Conservation (phyloP, 108 stramenopile genomes). For the Cyclostephanos invisitatus region DNA sequence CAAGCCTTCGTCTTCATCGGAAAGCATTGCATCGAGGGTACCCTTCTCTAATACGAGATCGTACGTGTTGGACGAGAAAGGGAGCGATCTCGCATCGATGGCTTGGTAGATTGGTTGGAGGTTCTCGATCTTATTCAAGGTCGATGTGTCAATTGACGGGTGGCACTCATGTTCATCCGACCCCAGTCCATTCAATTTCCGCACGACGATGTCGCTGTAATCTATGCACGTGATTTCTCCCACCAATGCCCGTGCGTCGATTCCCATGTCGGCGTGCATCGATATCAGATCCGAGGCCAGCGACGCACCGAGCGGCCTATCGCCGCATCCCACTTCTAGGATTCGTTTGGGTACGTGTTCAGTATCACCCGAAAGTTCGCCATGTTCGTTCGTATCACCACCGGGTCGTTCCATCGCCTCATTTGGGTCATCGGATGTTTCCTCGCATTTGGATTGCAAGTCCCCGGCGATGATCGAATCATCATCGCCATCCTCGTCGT, state of each 20-base stretch:
- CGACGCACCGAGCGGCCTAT: constrained; percentile 67
- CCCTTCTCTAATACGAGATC: constrained; percentile 83
- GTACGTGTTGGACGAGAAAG: constrained; percentile 50
- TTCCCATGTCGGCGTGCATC: constrained; percentile 28
- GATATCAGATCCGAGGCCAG: constrained; percentile 39
- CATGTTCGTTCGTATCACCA: constrained; percentile 6
- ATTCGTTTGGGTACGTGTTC: constrained; percentile 54
- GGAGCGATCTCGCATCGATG: constrained; percentile 63
- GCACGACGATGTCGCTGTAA: constrained; percentile 66
- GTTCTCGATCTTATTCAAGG: neutral
- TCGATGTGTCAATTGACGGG: constrained; percentile 10
- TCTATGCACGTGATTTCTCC: constrained; percentile 66
- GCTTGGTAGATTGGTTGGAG: constrained; percentile 48
- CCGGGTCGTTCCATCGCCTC: neutral
- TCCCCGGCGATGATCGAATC: constrained; percentile 19
- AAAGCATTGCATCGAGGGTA: constrained; percentile 85
- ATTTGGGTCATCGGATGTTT: neutral
- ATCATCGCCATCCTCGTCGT: constrained; percentile 29
- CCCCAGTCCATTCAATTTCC: constrained; percentile 51
- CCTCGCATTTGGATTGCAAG: neutral
- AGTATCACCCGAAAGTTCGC: neutral
- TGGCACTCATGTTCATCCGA: constrained; percentile 14
- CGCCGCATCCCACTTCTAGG: constrained; percentile 85
- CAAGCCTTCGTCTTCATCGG: constrained; percentile 55
- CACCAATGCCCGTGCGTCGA: constrained; percentile 36